Evolutionary conservation across 2,329 filamentous ascomycete genomes (phyloP), one percentile per base, ranked within the genome.

Genomic region (Colletotrichum musicola): DNA sequence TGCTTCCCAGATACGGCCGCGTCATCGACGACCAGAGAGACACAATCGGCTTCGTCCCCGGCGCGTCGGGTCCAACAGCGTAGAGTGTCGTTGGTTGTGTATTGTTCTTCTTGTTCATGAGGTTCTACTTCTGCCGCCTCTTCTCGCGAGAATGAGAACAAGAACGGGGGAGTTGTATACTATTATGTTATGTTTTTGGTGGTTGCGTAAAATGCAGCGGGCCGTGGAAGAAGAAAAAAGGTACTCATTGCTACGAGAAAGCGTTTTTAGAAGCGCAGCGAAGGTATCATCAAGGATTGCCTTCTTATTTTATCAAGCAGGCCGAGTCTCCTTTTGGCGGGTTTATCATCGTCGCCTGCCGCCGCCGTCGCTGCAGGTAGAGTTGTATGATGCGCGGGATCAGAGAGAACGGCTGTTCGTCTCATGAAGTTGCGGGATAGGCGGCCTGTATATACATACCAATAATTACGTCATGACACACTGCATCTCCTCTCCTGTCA

Each of bases 1-100:
- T 16, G 30, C 6, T 22, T 44, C 12, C 12, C 53, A 71, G 69
- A 49, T 91, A 91, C 68, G 89, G 83, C 25, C 83, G 89, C 16
- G 85, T 91, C n/a, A 85, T 90, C 71, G 89, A 91, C 68, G 89
- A 91, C 69, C 83, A 89, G 71, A 83, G 89, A 60, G 85, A 88
- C 62, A 80, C 76, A 0, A 89, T 91, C 74, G 89, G 89, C 12
- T 91, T 87, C 72, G 77, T 80, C 20, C 9, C 69, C 22, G 56
- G 58, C 47, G 54, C 22, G 30, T 14, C 44, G 42, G 53, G 47
- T 53, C 47, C 25, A 51, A 57, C 57, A 47, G 56, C 35, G 4
- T 69, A 61, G 25, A 40, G 22, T 2, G 7, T n/a, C 3, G 7
- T 40, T 14, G 18, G 10, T 14, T 18, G 14, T 46, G 56, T 47